phyloP scores from a whole-genome alignment of 768 basidiomycete genomes.

The Grammothele lineata region DNA sequence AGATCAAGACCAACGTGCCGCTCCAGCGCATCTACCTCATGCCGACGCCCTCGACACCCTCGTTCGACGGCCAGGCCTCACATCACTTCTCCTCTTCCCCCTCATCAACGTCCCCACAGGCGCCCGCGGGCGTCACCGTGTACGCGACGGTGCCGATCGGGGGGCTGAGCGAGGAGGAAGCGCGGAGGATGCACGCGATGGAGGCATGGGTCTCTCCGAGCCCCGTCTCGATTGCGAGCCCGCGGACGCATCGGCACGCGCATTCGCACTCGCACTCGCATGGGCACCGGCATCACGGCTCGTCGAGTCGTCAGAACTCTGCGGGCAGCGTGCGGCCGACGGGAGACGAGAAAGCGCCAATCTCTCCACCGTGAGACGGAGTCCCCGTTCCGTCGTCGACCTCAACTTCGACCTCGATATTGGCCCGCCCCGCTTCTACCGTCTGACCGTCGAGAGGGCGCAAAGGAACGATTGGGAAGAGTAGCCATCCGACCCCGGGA shows the following conservation, averaged over 20 bases:
- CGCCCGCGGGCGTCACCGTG: slow-evolving; percentile 34
- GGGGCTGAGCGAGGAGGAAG: slow-evolving; percentile 49
- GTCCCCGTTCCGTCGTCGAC: too few relatives aligned
- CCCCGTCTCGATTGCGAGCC: slow-evolving; percentile 6
- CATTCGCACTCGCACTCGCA: slow-evolving; percentile 27
- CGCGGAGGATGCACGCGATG: slow-evolving; percentile 45
- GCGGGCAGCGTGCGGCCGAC: not conserved
- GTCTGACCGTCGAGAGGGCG: too few relatives aligned
- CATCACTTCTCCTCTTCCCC: slow-evolving; percentile 9
- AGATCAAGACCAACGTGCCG: slow-evolving; percentile 23
- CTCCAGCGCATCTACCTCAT: slow-evolving; percentile 65
- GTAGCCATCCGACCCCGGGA: too few relatives aligned
- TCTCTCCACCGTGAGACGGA: too few relatives aligned
- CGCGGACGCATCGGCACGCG: slow-evolving; percentile 25
- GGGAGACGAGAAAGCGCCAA: too few relatives aligned
- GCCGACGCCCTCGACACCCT: slow-evolving; percentile 29
- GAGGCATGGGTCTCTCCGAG: slow-evolving; percentile 57
- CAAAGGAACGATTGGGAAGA: too few relatives aligned
- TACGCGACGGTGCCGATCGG: slow-evolving; percentile 67
- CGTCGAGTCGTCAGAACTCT: slow-evolving; percentile 29
- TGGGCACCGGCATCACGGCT: slow-evolving; percentile 21
- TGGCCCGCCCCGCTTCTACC: too few relatives aligned
- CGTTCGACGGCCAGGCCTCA: slow-evolving; percentile 6
- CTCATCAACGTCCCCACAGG: slow-evolving; percentile 5
- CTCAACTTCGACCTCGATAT: too few relatives aligned